Evolutionary conservation across 1,284 basidiomycete species (phyloP).

Genomic region (Caloboletus inedulis): DNA sequence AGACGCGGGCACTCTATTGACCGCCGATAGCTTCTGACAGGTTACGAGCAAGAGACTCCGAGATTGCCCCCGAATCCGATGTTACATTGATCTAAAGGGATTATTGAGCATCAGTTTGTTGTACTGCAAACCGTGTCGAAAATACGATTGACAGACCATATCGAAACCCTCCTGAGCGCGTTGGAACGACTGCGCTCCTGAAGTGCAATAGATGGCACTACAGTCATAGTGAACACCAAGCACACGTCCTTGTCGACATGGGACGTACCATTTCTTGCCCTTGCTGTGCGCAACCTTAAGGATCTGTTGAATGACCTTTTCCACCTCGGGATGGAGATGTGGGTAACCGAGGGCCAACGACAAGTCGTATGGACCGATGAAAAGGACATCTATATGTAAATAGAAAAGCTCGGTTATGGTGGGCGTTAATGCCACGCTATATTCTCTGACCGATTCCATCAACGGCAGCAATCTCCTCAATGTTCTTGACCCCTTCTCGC

Average conservation of each 20-base stretch:
- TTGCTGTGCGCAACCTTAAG: constrained; percentile 50
- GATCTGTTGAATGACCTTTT: constrained; percentile 59
- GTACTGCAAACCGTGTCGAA: not conserved
- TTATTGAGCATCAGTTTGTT: not conserved
- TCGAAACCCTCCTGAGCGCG: constrained; percentile 58
- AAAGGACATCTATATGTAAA: constrained; percentile 43
- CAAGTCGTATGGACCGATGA: constrained; percentile 67
- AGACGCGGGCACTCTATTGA: constrained; percentile 1
- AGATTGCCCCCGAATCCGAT: constrained; percentile 46
- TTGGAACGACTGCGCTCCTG: constrained; percentile 46
- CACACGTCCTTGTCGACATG: constrained; percentile 1
- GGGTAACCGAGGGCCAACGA: constrained; percentile 59
- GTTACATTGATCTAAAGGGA: constrained; percentile 48
- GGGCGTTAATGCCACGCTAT: not conserved
- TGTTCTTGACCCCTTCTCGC: constrained; percentile 54
- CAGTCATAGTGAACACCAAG: not conserved
- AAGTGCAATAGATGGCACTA: constrained; percentile 48
- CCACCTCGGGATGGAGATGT: constrained; percentile 60
- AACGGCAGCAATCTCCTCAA: constrained; percentile 59
- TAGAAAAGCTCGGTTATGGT: not conserved
- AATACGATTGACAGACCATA: constrained; percentile 39
- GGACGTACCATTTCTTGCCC: constrained; percentile 61
- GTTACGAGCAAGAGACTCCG: constrained; percentile 38
- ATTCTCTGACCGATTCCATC: constrained; percentile 54
- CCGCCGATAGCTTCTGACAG: constrained; percentile 30